These are phyloP conservation scores for Hericium alpestre DNA, from an alignment of 768 basidiomycete species.

Conservation along the genomic window DNA sequence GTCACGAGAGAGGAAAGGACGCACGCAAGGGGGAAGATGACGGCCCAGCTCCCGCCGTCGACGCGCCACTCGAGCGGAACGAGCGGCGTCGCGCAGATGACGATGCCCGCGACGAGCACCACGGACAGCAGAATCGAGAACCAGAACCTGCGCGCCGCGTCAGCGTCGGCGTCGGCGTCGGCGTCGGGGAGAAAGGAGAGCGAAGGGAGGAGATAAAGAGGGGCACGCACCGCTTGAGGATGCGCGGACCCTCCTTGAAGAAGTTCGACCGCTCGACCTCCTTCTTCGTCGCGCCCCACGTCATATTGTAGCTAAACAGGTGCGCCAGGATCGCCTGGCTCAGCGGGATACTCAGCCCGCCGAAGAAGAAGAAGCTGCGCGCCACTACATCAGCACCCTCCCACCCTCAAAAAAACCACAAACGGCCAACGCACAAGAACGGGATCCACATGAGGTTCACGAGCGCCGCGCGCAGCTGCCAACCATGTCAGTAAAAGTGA, in stretches of 20 bases:
- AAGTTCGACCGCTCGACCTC: constrained; percentile 85
- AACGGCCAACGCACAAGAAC: constrained; percentile 22
- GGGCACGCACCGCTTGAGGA: constrained; percentile 43
- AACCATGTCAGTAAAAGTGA: neutral
- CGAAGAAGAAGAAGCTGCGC: constrained; percentile 67
- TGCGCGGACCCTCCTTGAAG: constrained; percentile 82
- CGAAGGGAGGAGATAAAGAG: neutral
- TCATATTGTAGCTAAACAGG: constrained; percentile 66
- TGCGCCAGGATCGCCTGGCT: constrained; percentile 55
- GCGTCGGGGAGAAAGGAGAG: neutral
- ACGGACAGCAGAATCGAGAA: constrained; percentile 47
- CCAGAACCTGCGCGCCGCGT: constrained; percentile 38
- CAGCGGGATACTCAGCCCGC: constrained; percentile 64
- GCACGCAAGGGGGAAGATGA: constrained; percentile 64
- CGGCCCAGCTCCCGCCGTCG: constrained; percentile 53
- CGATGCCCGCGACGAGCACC: constrained; percentile 42
- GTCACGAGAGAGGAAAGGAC: constrained; percentile 17
- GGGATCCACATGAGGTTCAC: constrained; percentile 28
- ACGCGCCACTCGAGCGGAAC: constrained; percentile 62
- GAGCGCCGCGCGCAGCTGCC: constrained; percentile 18
- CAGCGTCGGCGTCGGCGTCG: neutral
- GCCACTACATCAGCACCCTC: neutral
- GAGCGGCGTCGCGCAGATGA: constrained; percentile 39
- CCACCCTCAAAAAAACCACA: neutral
- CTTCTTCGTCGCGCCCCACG: constrained; percentile 74